phyloP scores from a whole-genome alignment of 192 early-diverging fungal species.

The Coemansia sp. region DNA sequence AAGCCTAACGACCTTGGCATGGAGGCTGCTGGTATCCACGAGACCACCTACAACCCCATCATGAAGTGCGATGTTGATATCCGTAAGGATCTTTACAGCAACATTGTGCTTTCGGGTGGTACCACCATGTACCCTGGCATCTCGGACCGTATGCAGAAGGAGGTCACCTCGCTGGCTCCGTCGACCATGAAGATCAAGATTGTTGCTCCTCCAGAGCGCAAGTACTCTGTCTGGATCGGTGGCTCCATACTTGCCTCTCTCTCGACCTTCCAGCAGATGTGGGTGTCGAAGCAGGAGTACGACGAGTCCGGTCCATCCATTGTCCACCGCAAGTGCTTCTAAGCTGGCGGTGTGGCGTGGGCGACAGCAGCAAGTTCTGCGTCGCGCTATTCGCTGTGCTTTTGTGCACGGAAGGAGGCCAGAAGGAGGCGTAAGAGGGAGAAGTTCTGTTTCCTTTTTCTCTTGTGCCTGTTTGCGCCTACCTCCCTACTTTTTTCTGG shows the following conservation, averaged over 20 bases:
- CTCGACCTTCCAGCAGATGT: constrained; percentile 99
- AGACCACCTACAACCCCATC: constrained; percentile 95
- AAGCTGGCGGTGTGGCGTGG: constrained; percentile 27
- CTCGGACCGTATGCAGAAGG: constrained; percentile 96
- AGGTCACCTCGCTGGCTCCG: constrained; percentile 93
- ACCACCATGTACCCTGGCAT: constrained; percentile 98
- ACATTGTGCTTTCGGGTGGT: constrained; percentile 95
- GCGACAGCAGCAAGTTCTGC: constrained; percentile 6
- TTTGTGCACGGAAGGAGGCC: background rate
- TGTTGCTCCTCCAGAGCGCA: constrained; percentile 97
- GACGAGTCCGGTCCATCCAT: constrained; percentile 97
- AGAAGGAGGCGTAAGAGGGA: background rate
- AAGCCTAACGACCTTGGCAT: constrained; percentile 91
- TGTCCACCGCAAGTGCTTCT: constrained; percentile 98
- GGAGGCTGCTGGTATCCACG: constrained; percentile 92
- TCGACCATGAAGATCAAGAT: constrained; percentile 98
- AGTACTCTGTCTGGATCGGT: constrained; percentile 99
- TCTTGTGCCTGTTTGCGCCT: background rate
- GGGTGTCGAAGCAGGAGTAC: constrained; percentile 98
- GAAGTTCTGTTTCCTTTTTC: constrained; percentile 4
- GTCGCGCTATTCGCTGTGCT: background rate
- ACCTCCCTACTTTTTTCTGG: constrained; percentile 2
- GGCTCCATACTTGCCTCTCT: constrained; percentile 96
- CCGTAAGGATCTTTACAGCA: constrained; percentile 92
- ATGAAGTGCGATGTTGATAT: constrained; percentile 98